Evolutionary conservation across 139 green algal genomes (phyloP).

Genomic region (Tetradesmus obliquus): DNA sequence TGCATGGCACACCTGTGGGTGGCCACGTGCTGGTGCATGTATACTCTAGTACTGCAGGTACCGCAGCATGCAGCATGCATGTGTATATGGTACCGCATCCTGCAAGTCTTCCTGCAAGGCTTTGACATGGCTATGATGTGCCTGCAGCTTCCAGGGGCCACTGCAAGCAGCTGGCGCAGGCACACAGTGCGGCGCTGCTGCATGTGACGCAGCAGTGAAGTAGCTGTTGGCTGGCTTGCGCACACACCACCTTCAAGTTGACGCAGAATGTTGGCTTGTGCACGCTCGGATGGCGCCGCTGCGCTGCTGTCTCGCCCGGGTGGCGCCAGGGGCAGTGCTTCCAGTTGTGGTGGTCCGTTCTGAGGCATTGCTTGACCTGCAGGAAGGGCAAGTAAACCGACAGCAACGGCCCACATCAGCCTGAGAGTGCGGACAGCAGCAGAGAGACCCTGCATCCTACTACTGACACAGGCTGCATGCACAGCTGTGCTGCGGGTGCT

Average conservation of each 20-base stretch:
- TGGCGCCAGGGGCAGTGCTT: slow-evolving; percentile 35
- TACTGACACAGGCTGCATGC: background rate
- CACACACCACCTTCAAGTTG: slow-evolving; percentile 36
- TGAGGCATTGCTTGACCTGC: slow-evolving; percentile 30
- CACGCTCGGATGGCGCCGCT: slow-evolving; percentile 12
- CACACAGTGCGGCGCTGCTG: background rate
- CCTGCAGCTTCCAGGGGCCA: background rate
- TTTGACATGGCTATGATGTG: background rate
- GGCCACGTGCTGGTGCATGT: background rate
- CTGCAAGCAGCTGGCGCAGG: background rate
- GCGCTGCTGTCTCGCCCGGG: slow-evolving; percentile 13
- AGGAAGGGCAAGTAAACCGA: background rate
- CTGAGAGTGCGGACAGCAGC: background rate
- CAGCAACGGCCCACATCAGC: background rate
- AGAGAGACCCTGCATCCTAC: background rate
- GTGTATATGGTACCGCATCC: background rate
- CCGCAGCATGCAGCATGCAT: background rate
- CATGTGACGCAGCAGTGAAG: background rate
- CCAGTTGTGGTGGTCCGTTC: slow-evolving; percentile 41
- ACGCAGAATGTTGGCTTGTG: slow-evolving; percentile 38
- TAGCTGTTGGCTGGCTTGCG: no score
- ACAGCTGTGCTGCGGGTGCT: background rate
- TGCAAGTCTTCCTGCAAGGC: no score
- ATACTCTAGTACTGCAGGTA: background rate
- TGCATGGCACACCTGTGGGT: background rate